phyloP scores from a whole-genome alignment of 177 flowering plant genomes.

The Telopea speciosissima region DNA sequence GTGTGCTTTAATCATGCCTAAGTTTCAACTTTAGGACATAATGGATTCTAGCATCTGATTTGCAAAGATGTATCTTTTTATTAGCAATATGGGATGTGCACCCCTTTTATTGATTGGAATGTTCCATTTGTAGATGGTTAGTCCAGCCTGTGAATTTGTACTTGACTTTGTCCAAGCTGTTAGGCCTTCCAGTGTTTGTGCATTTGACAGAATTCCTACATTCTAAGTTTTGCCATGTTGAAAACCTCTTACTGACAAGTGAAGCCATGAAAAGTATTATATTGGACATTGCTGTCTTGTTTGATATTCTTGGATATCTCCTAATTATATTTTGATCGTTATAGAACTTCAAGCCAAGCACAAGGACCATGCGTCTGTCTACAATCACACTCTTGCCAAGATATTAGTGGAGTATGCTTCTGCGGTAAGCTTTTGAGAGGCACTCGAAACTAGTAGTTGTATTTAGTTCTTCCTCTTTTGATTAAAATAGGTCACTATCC shows the following conservation, averaged over 20 bases:
- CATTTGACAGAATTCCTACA: background rate
- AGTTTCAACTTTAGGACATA: background rate
- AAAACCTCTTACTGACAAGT: too few relatives aligned
- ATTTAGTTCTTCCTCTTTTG: background rate
- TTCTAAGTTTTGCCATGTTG: background rate
- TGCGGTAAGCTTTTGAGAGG: conserved; percentile 49
- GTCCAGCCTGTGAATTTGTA: too few relatives aligned
- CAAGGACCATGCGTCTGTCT: conserved; percentile 25
- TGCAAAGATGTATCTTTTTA: background rate
- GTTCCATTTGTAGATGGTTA: too few relatives aligned
- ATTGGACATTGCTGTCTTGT: background rate
- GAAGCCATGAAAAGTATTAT: background rate
- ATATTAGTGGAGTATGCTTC: conserved; percentile 88
- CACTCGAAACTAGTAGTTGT: background rate
- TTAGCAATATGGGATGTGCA: background rate
- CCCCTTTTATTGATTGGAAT: too few relatives aligned
- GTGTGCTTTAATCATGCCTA: background rate
- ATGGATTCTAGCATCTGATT: background rate
- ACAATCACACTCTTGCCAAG: conserved; percentile 81
- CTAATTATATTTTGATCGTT: conserved; percentile 2
- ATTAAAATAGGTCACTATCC: background rate
- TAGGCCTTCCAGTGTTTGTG: too few relatives aligned
- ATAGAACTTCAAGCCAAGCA: conserved; percentile 45
- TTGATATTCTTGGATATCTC: background rate
- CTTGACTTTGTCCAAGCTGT: too few relatives aligned